Evolutionary conservation across 1,284 basidiomycete species (phyloP).

Genomic region (Trametes versicolor): DNA sequence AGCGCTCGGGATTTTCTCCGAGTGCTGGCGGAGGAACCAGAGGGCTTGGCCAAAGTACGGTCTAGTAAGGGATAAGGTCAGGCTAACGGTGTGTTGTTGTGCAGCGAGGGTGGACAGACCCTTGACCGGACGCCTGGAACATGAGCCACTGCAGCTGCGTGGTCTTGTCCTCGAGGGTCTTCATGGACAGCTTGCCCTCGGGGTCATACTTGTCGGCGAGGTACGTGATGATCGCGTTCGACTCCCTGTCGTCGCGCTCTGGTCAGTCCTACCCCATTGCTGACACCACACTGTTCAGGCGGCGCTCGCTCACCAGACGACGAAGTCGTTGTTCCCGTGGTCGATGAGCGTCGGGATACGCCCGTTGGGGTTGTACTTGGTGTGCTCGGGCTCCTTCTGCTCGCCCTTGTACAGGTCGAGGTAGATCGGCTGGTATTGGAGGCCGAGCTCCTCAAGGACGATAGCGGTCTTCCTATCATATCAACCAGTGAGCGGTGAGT

Average conservation of each 20-base stretch:
- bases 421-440: slow-evolving; percentile 41
- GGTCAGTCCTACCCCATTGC: neutral
- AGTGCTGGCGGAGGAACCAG: slow-evolving; percentile 39
- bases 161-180: slow-evolving; percentile 34
- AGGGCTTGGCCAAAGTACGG: slow-evolving; percentile 38
- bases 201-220: slow-evolving; percentile 43
- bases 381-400: slow-evolving; percentile 38
- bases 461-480: slow-evolving; percentile 36
- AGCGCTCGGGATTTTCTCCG: slow-evolving; percentile 39
- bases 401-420: slow-evolving; percentile 39
- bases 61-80: neutral
- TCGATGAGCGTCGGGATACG: slow-evolving; percentile 46
- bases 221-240: slow-evolving; percentile 46
- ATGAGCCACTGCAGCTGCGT: slow-evolving; percentile 42
- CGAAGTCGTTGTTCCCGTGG: slow-evolving; percentile 44
- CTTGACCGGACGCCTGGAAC: slow-evolving; percentile 45
- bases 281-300: neutral
- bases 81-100: neutral
- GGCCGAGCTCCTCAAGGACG: slow-evolving; percentile 41
- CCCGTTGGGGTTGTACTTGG: slow-evolving; percentile 42
- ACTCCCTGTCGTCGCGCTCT: slow-evolving; percentile 39
- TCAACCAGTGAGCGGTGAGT: neutral
- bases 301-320: neutral
- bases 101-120: slow-evolving; percentile 18
- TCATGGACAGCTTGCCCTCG: slow-evolving; percentile 38